Evolutionary conservation across 2,329 filamentous ascomycete species (phyloP), one percentile per base, ranked within the genome.

Genomic region (Fusarium torulosum): DNA sequence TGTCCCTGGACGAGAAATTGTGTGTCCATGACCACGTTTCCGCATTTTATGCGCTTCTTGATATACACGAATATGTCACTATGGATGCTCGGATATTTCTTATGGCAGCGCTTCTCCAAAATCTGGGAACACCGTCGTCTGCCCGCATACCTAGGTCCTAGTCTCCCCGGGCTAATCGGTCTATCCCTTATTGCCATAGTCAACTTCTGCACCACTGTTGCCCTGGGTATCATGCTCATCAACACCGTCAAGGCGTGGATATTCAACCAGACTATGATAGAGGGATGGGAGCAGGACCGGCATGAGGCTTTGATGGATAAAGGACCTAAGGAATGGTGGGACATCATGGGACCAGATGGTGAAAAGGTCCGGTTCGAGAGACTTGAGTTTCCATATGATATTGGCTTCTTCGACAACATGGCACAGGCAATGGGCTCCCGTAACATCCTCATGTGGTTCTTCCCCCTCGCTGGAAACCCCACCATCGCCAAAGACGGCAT

Each of bases 1-100:
- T 96, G 92, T 75, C 91, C 92, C 4, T 96, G 92, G 92, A 95
- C 91, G 5, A 82, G 80, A 63, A 95, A 94, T 79, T 96, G 93
- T 80, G 91, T 96, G 53, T 94, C 91, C 14, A 86, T 94, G 77
- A 90, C 89, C 62, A 94, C 91, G 1, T 92, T 94, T 72, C 92
- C 93, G 9, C 90, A 95, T 79, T 96, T 96, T 78, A 67, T 94
- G 45, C 91, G 92, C 71, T 95, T 96, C 80, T 82, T 96, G 42
- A 75, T 88, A 66, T 94, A 88, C 75, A 84, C 91, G 25, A 90
- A 91, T 72, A 61, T 85, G 15, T 83, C 90, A 3, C 88, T 93
- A 69, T 89, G 89, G 79, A 77, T 79, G 54, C 84, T 95, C 7
- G 81, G 83, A 53, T 82, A 81, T 69, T 84, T 91, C 43, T 79